Evolutionary conservation across 108 stramenopile species (phyloP).

Genomic region (Cylindrotheca closterium): DNA sequence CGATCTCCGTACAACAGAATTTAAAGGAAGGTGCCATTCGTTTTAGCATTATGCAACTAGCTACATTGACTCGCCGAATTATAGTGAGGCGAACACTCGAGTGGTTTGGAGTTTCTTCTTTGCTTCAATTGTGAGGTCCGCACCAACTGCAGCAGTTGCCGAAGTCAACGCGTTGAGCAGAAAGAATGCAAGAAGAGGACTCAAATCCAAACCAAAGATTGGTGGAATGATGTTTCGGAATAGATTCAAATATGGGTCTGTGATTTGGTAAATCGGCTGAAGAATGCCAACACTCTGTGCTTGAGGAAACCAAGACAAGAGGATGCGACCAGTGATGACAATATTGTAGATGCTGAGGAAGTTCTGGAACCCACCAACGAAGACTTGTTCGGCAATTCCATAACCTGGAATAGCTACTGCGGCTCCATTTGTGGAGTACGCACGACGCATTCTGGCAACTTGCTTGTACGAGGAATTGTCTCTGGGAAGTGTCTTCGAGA

Average conservation of each 20-base stretch:
- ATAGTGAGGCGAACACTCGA: too few species aligned
- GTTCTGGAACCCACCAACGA: slow-evolving; percentile 83
- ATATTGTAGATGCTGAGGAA: slow-evolving; percentile 88
- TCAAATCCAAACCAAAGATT: slow-evolving; percentile 82
- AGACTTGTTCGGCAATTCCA: slow-evolving; percentile 79
- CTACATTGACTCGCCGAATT: too few species aligned
- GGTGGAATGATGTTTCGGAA: slow-evolving; percentile 87
- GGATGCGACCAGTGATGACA: slow-evolving; percentile 87
- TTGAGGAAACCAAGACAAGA: slow-evolving; percentile 90
- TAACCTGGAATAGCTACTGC: slow-evolving; percentile 89
- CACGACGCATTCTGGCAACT: slow-evolving; percentile 18
- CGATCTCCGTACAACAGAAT: too few species aligned
- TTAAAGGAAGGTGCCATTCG: too few species aligned
- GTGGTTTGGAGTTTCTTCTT: too few species aligned
- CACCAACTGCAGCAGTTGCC: slow-evolving; percentile 61
- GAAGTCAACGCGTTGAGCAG: slow-evolving; percentile 53
- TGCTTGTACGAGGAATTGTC: slow-evolving; percentile 10
- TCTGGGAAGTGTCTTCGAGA: slow-evolving; percentile 6
- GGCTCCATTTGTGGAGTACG: slow-evolving; percentile 29
- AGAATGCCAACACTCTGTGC: slow-evolving; percentile 63
- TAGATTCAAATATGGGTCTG: slow-evolving; percentile 91
- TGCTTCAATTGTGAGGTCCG: slow-evolving; percentile 36
- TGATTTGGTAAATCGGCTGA: slow-evolving; percentile 84
- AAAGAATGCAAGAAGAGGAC: slow-evolving; percentile 77
- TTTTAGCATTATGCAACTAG: too few species aligned